Conservation (phyloP, 2,329 filamentous ascomycete species). For the Raffaelea albimanens region DNA sequence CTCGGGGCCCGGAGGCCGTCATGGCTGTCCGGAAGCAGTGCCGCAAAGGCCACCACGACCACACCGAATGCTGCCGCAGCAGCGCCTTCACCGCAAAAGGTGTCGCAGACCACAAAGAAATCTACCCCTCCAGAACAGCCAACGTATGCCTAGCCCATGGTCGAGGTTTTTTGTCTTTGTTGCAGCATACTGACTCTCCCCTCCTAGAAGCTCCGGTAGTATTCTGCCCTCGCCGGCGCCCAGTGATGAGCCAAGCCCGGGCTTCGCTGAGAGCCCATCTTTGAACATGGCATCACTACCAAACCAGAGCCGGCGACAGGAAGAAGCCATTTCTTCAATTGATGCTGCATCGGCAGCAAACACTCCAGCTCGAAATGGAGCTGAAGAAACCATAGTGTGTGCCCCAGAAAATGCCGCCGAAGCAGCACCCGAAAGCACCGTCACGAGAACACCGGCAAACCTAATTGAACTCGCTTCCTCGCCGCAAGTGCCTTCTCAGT, state of each 20-base stretch:
- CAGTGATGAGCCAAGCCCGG: constrained; percentile 50
- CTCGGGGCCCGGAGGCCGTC: constrained; percentile 18
- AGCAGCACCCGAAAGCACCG: too few species aligned
- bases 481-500: too few species aligned
- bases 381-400: too few species aligned
- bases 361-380: too few species aligned
- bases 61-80: neutral
- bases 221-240: constrained; percentile 53
- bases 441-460: too few species aligned
- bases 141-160: too few species aligned
- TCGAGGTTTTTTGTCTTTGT: too few species aligned
- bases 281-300: constrained; percentile 6
- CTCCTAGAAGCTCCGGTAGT: constrained; percentile 12
- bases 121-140: too few species aligned
- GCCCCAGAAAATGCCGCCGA: too few species aligned
- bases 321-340: neutral
- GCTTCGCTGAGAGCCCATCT: constrained; percentile 15
- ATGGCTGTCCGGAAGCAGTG: constrained; percentile 16
- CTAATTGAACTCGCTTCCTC: too few species aligned
- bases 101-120: too few species aligned
- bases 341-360: constrained; percentile 12
- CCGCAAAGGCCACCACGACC: neutral
- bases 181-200: neutral
- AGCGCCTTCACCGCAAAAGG: neutral
- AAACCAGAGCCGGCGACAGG: neutral